Evolutionary conservation across 2,329 filamentous ascomycete genomes (phyloP).

Genomic region (Botrytis fabae): DNA sequence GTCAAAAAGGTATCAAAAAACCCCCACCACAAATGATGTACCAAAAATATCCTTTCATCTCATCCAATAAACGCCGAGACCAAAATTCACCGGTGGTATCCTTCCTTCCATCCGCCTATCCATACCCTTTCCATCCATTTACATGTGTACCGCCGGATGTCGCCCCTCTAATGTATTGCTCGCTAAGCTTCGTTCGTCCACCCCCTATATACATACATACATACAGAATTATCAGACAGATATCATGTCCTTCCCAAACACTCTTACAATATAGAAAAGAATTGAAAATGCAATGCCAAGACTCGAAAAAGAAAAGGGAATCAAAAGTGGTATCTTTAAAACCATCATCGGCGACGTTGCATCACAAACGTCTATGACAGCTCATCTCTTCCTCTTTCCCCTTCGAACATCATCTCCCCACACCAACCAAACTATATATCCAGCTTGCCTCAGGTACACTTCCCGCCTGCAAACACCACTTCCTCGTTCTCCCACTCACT

Average conservation of each 20-base stretch:
- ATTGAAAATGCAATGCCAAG: not conserved
- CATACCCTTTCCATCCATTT: slow-evolving; percentile 14
- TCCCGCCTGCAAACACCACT: slow-evolving; percentile 36
- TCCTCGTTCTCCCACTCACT: slow-evolving; percentile 34
- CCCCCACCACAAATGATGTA: not conserved
- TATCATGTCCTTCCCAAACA: not conserved
- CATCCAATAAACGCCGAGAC: slow-evolving; percentile 10
- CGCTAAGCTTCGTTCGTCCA: not conserved
- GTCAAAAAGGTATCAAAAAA: slow-evolving; percentile 5
- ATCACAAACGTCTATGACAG: not conserved
- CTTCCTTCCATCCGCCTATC: not conserved
- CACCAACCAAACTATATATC: slow-evolving; percentile 32
- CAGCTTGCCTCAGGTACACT: slow-evolving; percentile 35
- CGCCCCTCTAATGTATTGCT: slow-evolving; percentile 8
- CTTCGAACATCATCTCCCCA: slow-evolving; percentile 15
- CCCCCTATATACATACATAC: slow-evolving; percentile 3
- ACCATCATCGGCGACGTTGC: not conserved
- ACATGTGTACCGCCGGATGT: slow-evolving; percentile 1
- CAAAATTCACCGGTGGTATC: slow-evolving; percentile 3
- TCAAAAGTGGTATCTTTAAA: slow-evolving; percentile 12
- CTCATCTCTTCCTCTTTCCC: not conserved
- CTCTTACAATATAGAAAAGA: slow-evolving; percentile 1
- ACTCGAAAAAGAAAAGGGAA: not conserved
- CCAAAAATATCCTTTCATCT: not conserved
- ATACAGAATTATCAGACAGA: slow-evolving; percentile 4